Base-by-base conservation (phyloP, 139 green algal genomes). In the Klebsormidium nitens region DNA sequence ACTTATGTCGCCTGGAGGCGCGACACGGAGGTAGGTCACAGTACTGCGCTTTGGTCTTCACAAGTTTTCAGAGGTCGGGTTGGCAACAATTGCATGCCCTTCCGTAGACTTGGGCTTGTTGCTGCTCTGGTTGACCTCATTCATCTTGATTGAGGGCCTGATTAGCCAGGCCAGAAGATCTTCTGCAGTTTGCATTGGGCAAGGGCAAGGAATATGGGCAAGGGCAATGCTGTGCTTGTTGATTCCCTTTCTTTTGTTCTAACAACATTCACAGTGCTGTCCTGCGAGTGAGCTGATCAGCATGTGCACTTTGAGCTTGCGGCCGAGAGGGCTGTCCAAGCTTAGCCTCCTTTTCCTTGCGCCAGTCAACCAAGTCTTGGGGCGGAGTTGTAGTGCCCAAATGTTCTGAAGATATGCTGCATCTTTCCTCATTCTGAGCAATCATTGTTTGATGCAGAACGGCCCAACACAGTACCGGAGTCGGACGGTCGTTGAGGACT, bases 401-500 rank as follows among this genome's bases (percentile, higher is more conserved):
- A 59, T 59, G 14, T 59, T 59, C 31, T n/a, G 5, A 6, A n/a
- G 38, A 6, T 52, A 14, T 17, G 44, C 44, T 52, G 44, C 14
- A 14, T 52, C 17, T 52, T 14, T 52, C 17, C 14, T 14, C 44
- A 17, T 52, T 14, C 44, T 28, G 14, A 14, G 44, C 44, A 14
- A 14, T 52, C 44, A 52, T 14, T 17, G 14, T 52, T 17, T 28
- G 44, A 17, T 58, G 59, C 70, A 74, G 61, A 6, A 28, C 4
- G 72, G 72, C 1, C 72, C 74, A 2, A 81, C 74, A n/a, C 42
- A 81, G 68, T 81, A 81, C 31, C 38, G 34, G 26, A 72, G 65
- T 57, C 31, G 55, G 4, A 78, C 68, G 31, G 48, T 81, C 23
- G 29, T 75, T 11, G 35, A 71, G 37, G 3, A 64, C 5, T 68